Evolutionary conservation across 2,329 filamentous ascomycete genomes (phyloP), one percentile per base, ranked within the genome.

Genomic region (Stachybotrys chlorohalonatus): DNA sequence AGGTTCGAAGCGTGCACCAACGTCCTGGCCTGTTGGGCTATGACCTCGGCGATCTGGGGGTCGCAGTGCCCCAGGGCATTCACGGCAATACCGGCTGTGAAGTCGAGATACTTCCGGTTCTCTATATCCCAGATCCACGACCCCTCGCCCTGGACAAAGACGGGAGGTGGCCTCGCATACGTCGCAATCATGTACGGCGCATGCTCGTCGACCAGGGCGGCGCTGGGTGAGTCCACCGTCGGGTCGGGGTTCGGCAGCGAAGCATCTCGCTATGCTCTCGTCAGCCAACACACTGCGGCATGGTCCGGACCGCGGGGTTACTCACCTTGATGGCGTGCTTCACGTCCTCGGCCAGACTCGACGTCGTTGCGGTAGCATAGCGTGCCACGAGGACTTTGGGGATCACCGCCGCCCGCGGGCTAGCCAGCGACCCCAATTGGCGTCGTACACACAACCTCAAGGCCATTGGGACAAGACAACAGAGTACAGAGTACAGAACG

Each of bases 61-160:
- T 99, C 91, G 66, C 89, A 91, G 68, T 99, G 94, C 9, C 94
- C 94, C 39, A 99, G 79, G 24, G 88, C 85, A 73, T 93, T 96
- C 68, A 99, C 94, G 15, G 94, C 94, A 67, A 99, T 99, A 51
- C 94, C 94, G 9, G 92, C 87, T 1, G 94, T 97, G 65, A 99
- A 90, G 72, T 99, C 94, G 32, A 99, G 80, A 69, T 96, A 99
- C 68, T 85, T 85, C 57, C 89, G 79, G 67, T 94, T 89, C 74
- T 96, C 91, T 45, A 93, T 75, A 69, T 99, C 94, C 83, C 86
- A 97, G 58, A 99, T 72, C 69, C 91, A 92, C 57, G 87, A 91
- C 2, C 94, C 94, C 67, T 90, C 77, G 59, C 92, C 94, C 69
- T 86, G 89, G 56, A 91, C 84, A 70, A 99, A 96, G 66, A 97